Conservation (phyloP, 306 rosid genomes). For the Castanospermum australe region DNA sequence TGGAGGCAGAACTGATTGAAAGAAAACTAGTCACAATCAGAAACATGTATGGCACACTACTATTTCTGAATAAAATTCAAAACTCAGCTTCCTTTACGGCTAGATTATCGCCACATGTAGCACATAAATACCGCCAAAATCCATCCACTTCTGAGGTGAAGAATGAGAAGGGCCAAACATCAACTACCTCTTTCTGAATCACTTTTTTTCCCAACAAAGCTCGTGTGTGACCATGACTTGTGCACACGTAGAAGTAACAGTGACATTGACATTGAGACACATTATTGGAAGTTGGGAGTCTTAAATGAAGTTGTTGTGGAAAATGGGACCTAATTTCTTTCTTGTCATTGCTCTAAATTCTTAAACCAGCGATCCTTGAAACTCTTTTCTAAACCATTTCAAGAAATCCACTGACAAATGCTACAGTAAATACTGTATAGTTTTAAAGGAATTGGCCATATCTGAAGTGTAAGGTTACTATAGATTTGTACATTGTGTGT, state of each 20-base stretch:
- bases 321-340: neutral
- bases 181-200: neutral
- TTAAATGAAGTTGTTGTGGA: slow-evolving; percentile 5
- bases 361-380: neutral
- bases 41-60: neutral
- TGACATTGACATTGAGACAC: slow-evolving; percentile 1
- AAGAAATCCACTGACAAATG: neutral
- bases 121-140: neutral
- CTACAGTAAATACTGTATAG: neutral
- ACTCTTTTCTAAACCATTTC: neutral
- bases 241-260: neutral
- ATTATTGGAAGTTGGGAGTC: neutral
- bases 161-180: neutral
- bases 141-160: neutral
- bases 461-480: neutral
- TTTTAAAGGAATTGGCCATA: neutral
- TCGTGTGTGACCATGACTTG: neutral
- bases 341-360: neutral
- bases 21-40: neutral
- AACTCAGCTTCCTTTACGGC: slow-evolving; percentile 4
- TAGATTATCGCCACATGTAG: slow-evolving; percentile 6
- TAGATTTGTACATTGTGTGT: neutral
- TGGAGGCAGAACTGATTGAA: neutral
- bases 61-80: neutral
- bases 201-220: neutral